Percentiles rank a stretch among this genome's conserved stretches.
Conservation (phyloP, 2,329 filamentous ascomycete species). For the Aspergillus tamarii region DNA sequence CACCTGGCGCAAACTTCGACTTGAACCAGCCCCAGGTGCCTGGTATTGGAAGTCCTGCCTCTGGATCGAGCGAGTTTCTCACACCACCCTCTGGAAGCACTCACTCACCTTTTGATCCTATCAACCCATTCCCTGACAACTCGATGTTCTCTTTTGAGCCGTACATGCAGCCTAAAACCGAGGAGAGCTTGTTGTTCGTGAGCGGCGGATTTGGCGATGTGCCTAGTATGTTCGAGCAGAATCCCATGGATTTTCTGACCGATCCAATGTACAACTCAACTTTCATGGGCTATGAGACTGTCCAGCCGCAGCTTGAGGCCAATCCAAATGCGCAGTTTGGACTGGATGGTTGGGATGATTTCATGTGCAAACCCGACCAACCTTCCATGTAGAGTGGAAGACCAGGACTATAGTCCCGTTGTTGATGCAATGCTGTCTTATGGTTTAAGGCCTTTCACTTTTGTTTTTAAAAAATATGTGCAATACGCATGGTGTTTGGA, state of each 20-base stretch:
- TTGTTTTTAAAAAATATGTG: neutral
- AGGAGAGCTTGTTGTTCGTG: constrained; percentile 8
- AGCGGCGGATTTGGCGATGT: constrained; percentile 7
- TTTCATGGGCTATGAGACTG: neutral
- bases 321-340: constrained; percentile 1
- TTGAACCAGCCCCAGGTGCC: constrained; percentile 34
- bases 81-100: constrained; percentile 6
- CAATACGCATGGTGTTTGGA: neutral
- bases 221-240: constrained; percentile 3
- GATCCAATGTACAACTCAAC: constrained; percentile 1
- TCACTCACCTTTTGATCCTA: constrained; percentile 6
- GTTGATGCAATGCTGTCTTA: neutral
- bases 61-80: constrained; percentile 7
- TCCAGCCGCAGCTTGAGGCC: neutral
- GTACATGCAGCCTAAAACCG: constrained; percentile 4
- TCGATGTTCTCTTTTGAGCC: constrained; percentile 7
- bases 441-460: neutral
- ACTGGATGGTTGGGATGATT: constrained; percentile 1
- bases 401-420: neutral
- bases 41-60: constrained; percentile 18
- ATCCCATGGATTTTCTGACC: constrained; percentile 1
- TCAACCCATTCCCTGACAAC: constrained; percentile 6
- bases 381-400: neutral
- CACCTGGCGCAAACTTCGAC: constrained; percentile 27
- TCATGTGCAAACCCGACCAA: neutral